A percentile compares a stretch with the other conserved stretches of the same genome.
Evolutionary conservation across 345 rosid genomes (phyloP).

Genomic region (Aethionema arabicum): DNA sequence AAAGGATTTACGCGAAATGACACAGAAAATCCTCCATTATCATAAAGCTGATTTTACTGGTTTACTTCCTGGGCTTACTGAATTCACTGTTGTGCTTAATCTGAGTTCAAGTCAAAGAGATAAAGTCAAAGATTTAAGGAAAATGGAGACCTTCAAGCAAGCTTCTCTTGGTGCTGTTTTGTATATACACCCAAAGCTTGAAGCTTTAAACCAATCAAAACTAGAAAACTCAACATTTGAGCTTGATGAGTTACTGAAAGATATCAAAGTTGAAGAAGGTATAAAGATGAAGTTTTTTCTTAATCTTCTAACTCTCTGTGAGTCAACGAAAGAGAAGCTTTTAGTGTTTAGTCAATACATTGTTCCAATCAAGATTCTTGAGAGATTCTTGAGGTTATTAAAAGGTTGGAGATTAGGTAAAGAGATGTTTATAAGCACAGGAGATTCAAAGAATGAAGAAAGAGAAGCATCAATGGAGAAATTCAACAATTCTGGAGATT

Average conservation of each 20-base stretch:
- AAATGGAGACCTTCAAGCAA: slow-evolving; percentile 54
- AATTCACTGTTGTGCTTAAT: slow-evolving; percentile 72
- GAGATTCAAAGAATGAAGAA: slow-evolving; percentile 66
- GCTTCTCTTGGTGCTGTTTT: slow-evolving; percentile 63
- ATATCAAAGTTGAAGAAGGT: slow-evolving; percentile 61
- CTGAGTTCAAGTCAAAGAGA: slow-evolving; percentile 57
- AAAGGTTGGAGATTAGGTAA: slow-evolving; percentile 65
- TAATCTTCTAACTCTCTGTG: slow-evolving; percentile 60
- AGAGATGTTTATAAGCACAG: slow-evolving; percentile 72
- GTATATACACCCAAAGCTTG: slow-evolving; percentile 66
- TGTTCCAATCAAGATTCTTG: slow-evolving; percentile 63
- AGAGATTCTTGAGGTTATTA: slow-evolving; percentile 46
- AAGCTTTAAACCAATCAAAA: slow-evolving; percentile 19
- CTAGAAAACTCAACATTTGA: slow-evolving; percentile 39
- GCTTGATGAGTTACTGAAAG: slow-evolving; percentile 57
- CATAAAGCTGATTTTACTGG: slow-evolving; percentile 88
- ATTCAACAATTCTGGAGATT: slow-evolving; percentile 68
- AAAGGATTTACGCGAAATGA: slow-evolving; percentile 85
- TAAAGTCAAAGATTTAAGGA: slow-evolving; percentile 48
- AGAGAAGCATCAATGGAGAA: slow-evolving; percentile 77
- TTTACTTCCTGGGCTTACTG: slow-evolving; percentile 80
- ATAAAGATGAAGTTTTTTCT: slow-evolving; percentile 80
- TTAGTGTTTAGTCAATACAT: slow-evolving; percentile 89
- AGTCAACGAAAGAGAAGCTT: slow-evolving; percentile 62
- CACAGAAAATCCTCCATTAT: slow-evolving; percentile 71